Percentiles rank a stretch among this genome's conserved stretches.
These are phyloP conservation scores for Pulveroboletus sp. DNA, from an alignment of 768 basidiomycete genomes.

Conservation along the genomic window DNA sequence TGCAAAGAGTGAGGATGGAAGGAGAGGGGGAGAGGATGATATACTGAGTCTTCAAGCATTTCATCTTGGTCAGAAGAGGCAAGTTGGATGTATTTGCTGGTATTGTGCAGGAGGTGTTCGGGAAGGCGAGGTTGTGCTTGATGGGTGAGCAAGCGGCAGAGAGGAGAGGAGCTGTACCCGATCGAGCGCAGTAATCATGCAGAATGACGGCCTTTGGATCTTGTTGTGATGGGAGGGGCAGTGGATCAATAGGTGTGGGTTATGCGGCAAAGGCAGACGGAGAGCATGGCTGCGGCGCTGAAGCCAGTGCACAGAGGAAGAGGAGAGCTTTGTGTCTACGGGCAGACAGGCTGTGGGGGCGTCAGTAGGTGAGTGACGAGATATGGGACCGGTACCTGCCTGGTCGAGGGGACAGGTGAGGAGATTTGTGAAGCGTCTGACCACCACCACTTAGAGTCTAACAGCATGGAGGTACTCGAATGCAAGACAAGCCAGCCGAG, in stretches of 20 bases:
- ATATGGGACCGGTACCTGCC: slow-evolving; percentile 43
- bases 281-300: slow-evolving; percentile 27
- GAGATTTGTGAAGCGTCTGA: slow-evolving; percentile 77
- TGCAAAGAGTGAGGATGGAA: slow-evolving; percentile 29
- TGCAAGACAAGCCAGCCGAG: no score
- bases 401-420: slow-evolving; percentile 76
- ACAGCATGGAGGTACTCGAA: no score
- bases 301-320: slow-evolving; percentile 47
- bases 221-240: slow-evolving; percentile 33
- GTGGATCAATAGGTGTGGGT: slow-evolving; percentile 24
- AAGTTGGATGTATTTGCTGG: slow-evolving; percentile 88
- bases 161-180: slow-evolving; percentile 38
- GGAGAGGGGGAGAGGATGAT: not conserved
- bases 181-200: slow-evolving; percentile 56
- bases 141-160: slow-evolving; percentile 1
- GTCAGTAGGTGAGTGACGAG: not conserved
- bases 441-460: no score
- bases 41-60: slow-evolving; percentile 62
- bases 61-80: slow-evolving; percentile 44
- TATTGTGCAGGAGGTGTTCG: slow-evolving; percentile 80
- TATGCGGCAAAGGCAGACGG: slow-evolving; percentile 40
- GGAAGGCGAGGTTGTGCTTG: slow-evolving; percentile 60
- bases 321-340: slow-evolving; percentile 72
- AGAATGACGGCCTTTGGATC: slow-evolving; percentile 66
- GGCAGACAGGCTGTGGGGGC: slow-evolving; percentile 57